Percentiles rank a stretch among this genome's conserved stretches.
phyloP scores from a whole-genome alignment of 1,284 basidiomycete genomes.

The Cryptococcus maquisensis region DNA sequence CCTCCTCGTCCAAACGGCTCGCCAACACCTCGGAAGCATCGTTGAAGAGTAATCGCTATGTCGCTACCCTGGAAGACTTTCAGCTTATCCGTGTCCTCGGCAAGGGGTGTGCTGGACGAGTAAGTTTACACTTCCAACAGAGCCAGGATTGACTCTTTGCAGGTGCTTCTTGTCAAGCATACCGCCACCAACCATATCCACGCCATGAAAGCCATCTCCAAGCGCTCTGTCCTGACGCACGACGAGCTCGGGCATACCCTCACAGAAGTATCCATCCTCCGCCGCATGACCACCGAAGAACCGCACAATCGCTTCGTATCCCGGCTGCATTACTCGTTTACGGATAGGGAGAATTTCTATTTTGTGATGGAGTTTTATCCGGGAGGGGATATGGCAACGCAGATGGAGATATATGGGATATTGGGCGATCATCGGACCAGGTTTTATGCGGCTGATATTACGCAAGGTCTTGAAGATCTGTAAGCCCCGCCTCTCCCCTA shows the following conservation, averaged over 20 bases:
- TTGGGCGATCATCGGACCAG: constrained; percentile 85
- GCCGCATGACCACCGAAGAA: constrained; percentile 70
- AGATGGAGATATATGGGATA: constrained; percentile 88
- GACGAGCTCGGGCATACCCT: constrained; percentile 93
- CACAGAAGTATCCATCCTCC: constrained; percentile 88
- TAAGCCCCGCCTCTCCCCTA: constrained; percentile 24
- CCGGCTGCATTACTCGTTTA: constrained; percentile 91
- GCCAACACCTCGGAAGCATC: not conserved
- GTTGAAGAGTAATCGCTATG: not conserved
- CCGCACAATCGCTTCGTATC: constrained; percentile 83
- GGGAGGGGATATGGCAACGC: constrained; percentile 92
- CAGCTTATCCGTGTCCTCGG: constrained; percentile 94
- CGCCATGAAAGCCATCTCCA: constrained; percentile 94
- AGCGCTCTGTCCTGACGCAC: constrained; percentile 89
- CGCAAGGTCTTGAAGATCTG: constrained; percentile 87
- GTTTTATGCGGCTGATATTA: constrained; percentile 94
- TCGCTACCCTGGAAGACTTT: constrained; percentile 77
- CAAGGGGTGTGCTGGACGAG: constrained; percentile 91
- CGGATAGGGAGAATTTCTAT: constrained; percentile 90
- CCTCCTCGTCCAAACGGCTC: not conserved
- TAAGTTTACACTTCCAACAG: constrained; percentile 25
- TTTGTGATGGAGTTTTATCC: constrained; percentile 75
- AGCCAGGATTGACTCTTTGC: not conserved
- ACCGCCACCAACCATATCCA: constrained; percentile 67
- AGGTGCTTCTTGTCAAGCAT: constrained; percentile 77